Evolutionary conservation across 805 yeast genomes (phyloP).

Genomic region (Ogataea dorogensis): DNA sequence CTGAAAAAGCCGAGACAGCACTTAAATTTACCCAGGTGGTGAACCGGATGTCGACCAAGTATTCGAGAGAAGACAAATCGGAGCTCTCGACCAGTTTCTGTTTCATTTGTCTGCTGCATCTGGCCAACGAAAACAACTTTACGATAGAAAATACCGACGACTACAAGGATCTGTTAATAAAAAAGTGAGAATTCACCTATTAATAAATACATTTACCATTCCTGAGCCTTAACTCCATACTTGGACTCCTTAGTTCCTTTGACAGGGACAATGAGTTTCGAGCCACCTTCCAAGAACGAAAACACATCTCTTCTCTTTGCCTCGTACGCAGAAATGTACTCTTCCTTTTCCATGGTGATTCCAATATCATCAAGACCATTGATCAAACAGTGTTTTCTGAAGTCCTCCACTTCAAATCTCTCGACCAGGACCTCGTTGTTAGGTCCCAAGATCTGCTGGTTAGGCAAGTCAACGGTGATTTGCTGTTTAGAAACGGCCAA

Average conservation of each 20-base stretch:
- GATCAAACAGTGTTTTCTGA: constrained; percentile 91
- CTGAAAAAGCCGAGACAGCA: constrained; percentile 9
- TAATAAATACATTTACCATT: constrained; percentile 50
- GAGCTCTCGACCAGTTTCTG: constrained; percentile 51
- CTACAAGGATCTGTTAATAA: constrained; percentile 38
- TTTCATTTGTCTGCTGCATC: constrained; percentile 47
- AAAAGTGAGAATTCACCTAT: constrained; percentile 15
- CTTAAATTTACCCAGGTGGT: constrained; percentile 37
- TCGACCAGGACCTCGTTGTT: constrained; percentile 74
- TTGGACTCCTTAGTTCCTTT: constrained; percentile 66
- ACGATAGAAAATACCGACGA: constrained; percentile 36
- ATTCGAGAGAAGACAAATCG: constrained; percentile 37
- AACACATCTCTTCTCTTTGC: constrained; percentile 70
- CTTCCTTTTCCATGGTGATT: constrained; percentile 87
- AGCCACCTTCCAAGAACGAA: constrained; percentile 92
- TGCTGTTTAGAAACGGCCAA: constrained; percentile 70
- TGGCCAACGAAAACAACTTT: constrained; percentile 50
- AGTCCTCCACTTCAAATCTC: constrained; percentile 81
- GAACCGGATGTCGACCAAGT: constrained; percentile 35
- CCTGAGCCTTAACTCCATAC: constrained; percentile 68
- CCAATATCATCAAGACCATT: constrained; percentile 98
- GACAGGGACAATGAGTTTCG: constrained; percentile 60
- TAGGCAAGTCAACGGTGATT: constrained; percentile 80
- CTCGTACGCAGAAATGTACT: constrained; percentile 72
- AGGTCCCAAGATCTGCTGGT: constrained; percentile 70